phyloP scores from a whole-genome alignment of 108 stramenopile species.

The Schizochytrium sp. region DNA sequence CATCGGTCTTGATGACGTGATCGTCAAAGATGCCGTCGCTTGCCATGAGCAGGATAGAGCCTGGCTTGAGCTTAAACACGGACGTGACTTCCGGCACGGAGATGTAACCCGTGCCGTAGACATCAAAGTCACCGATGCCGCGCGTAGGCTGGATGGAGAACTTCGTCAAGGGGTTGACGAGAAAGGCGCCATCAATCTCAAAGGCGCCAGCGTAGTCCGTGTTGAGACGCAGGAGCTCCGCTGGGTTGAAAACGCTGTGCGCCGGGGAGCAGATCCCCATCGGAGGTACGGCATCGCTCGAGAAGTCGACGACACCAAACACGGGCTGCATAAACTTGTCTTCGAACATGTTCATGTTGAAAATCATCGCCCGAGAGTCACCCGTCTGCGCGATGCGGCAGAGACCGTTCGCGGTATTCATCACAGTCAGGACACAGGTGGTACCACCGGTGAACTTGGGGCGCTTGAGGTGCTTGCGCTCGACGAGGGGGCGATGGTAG shows the following conservation, averaged over 20 bases:
- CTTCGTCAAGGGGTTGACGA: neutral
- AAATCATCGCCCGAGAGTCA: neutral
- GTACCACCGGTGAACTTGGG: neutral
- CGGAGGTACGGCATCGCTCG: neutral
- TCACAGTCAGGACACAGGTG: neutral
- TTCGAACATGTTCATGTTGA: neutral
- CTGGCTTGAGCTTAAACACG: neutral
- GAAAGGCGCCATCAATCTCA: conserved; percentile 10
- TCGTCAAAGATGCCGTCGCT: neutral
- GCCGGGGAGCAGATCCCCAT: neutral
- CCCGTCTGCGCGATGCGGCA: neutral
- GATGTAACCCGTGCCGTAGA: neutral
- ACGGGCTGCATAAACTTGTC: neutral
- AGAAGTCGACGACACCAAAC: neutral
- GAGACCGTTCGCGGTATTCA: neutral
- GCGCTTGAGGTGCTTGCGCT: neutral
- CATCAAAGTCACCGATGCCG: conserved; percentile 12
- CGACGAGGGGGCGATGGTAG: neutral
- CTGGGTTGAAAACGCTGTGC: conserved; percentile 4
- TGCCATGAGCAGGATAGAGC: neutral
- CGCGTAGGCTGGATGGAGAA: conserved; percentile 8
- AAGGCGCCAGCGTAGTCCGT: neutral
- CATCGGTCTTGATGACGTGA: neutral
- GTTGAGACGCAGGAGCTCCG: neutral
- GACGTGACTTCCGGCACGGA: neutral